These are phyloP conservation scores for Starmerella ratchasimensis DNA, from an alignment of 805 yeast genomes.

Conservation along the genomic window DNA sequence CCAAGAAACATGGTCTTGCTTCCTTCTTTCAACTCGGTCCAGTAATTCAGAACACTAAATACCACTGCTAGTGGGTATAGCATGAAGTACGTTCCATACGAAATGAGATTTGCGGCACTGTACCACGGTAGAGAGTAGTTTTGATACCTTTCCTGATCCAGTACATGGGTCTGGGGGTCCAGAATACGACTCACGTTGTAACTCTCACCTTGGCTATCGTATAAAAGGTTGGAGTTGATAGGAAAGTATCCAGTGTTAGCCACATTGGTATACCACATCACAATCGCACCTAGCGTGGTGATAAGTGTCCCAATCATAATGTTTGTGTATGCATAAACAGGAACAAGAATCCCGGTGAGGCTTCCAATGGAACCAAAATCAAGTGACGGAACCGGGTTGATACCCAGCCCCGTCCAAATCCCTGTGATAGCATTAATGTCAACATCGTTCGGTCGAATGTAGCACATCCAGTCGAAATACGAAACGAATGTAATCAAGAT, in stretches of 20 bases:
- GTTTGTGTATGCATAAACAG: background rate
- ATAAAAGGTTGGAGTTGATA: conserved; percentile 35
- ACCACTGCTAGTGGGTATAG: conserved; percentile 42
- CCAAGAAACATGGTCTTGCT: conserved; percentile 2
- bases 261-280: conserved; percentile 34
- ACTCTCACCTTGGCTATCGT: conserved; percentile 37
- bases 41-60: conserved; percentile 31
- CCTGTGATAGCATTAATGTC: conserved; percentile 51
- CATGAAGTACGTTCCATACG: conserved; percentile 46
- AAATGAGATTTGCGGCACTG: conserved; percentile 44
- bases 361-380: conserved; percentile 26
- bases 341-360: background rate
- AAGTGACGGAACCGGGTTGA: conserved; percentile 40
- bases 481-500: conserved; percentile 47
- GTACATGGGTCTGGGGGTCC: conserved; percentile 31
- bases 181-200: conserved; percentile 35
- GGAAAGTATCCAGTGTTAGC: conserved; percentile 41
- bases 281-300: conserved; percentile 24
- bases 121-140: conserved; percentile 57
- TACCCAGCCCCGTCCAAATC: conserved; percentile 31
- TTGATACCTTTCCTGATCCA: conserved; percentile 37
- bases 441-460: conserved; percentile 36
- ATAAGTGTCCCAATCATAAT: conserved; percentile 29
- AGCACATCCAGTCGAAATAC: conserved; percentile 48
- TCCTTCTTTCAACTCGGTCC: conserved; percentile 3